Evolutionary conservation across 164 flowering plant genomes (phyloP), one percentile per base, ranked within the genome.

Genomic region (Chimonanthus salicifolius): DNA sequence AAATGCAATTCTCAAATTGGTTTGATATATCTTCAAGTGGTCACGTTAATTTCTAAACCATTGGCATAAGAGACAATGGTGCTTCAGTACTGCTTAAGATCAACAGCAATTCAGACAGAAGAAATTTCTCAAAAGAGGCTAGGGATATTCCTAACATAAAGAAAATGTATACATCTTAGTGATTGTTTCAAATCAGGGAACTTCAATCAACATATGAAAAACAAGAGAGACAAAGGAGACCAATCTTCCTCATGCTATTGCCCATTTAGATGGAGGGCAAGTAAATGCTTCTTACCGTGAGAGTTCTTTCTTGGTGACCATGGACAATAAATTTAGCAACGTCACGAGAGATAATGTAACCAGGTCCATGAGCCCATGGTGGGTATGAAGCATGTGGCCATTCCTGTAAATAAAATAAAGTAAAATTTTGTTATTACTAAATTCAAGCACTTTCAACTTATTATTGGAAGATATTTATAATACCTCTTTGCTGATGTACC

Each of bases 311-410:
- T 47, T 82, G 84, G 77, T 90, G 96, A 70, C 92, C 90, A 65
- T 68, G 83, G 50, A 88, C 93, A 75, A 94, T 86, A 68, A 87
- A 89, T 73, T 88, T 92, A 33, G 97, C 98, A 51, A 92, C 83
- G 78, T 90, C 97, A 33, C 89, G 82, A 21, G 97, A 88, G 64
- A 94, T 79, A 21, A 92, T 80, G 77, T 91, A 94, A 47, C 98
- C 97, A 6, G 97, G 98, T 68, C 97, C 98, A 82, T 94, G 98
- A 6, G 98, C 97, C 98, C 97, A 94, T 58, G 97, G 94, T 3
- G 97, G 98, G 81, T 88, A 94, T 49, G 75, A 3, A 47, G 79
- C 70, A 76, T 83, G 81, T 4, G 94, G 93, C 97, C 97, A 94
- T 80, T 92, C 98, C 98, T 94, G 79, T 62, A 78, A 67, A 77